Evolutionary conservation across 192 early-diverging fungal genomes (phyloP), one percentile per base, ranked within the genome.

Genomic region (Entomortierella chlamydospora): DNA sequence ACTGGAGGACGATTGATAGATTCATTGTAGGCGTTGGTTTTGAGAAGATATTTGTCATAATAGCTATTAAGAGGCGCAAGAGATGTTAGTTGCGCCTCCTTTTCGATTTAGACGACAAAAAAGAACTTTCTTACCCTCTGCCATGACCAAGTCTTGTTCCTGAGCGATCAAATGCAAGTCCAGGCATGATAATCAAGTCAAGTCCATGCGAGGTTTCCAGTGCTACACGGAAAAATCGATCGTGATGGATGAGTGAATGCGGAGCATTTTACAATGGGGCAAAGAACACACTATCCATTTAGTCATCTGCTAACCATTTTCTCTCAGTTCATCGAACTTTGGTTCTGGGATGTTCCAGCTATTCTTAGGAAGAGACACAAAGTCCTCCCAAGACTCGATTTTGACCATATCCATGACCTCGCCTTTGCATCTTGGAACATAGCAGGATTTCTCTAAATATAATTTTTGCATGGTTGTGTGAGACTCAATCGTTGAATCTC

Each of bases 341-440:
- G 91, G 91, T 56, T 93, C 91, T 15, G 89, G 90, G 63, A 93
- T 93, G 39, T 83, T 82, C 90, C 89, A 93, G n/a, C 61, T 81
- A 68, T 91, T 93, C 28, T 83, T 69, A 13, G 90, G 89, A 18
- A 93, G 64, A 23, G 85, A 72, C 13, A 82, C 43, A 58, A 82
- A 93, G 60, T 93, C 91, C 13, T 90, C 81, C 70, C 77, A 81
- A 4, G 87, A 89, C 15, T 67, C 70, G 17, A 93, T 73, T 57
- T 78, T 83, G n/a, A 93, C 89, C 91, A 93, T 93, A 11, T 90
- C 87, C 89, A 91, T 90, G 15, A 65, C 70, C 34, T 82, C 71
- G 30, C 68, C 65, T 11, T 77, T 67, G 43, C 87, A 90, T 26
- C 87, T 65, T 9, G 88, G 88, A 20, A 90, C 80, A 81, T 88